These are phyloP conservation scores for Pinus tabuliformis DNA, from an alignment of 75 land plant genomes.

Conservation along the genomic window DNA sequence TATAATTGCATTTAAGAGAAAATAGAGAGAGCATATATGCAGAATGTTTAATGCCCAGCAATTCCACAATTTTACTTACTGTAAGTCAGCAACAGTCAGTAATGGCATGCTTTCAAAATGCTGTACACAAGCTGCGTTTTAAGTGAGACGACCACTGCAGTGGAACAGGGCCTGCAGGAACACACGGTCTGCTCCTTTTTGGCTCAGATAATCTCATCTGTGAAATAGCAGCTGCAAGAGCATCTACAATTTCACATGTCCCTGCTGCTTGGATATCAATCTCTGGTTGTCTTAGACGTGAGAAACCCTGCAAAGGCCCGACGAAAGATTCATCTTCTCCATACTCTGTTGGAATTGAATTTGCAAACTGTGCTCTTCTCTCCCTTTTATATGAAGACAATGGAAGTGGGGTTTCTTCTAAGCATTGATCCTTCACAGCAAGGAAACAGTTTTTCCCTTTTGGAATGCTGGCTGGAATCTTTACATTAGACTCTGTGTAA, in stretches of 20 bases:
- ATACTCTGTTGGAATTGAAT: no score
- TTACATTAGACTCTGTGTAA: constrained; percentile 45
- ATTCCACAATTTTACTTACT: constrained; percentile 22
- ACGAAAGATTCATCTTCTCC: no score
- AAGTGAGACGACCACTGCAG: no score
- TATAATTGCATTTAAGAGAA: neutral
- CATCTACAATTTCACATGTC: constrained; percentile 42
- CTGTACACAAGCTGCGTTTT: no score
- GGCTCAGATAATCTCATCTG: constrained; percentile 65
- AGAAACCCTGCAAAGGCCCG: no score
- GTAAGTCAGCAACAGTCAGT: no score
- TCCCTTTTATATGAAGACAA: neutral
- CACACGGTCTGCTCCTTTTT: constrained; percentile 49
- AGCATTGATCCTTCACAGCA: neutral
- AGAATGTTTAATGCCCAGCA: neutral
- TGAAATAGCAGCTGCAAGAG: constrained; percentile 52
- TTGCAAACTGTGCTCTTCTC: neutral
- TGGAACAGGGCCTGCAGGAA: neutral
- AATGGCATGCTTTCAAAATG: constrained; percentile 10
- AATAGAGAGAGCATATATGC: neutral
- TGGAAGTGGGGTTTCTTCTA: neutral
- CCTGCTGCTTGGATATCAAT: neutral
- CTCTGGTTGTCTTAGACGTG: no score
- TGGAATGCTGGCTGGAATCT: constrained; percentile 18
- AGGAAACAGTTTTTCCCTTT: constrained; percentile 14